Conservation (phyloP, 2,329 filamentous ascomycete genomes). For the Dissoconium aciculare region DNA sequence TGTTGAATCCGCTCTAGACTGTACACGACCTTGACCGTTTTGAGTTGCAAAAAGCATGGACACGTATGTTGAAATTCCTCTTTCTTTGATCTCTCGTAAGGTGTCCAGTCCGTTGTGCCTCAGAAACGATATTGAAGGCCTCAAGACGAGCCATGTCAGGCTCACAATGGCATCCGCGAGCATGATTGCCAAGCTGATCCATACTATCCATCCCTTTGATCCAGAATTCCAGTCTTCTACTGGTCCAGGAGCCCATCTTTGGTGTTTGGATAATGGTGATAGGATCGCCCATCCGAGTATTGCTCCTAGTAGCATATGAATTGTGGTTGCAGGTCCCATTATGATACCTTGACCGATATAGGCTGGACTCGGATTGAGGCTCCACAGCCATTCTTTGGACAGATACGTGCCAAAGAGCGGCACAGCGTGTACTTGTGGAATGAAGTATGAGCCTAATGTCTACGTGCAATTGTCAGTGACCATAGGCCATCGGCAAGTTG, state of each 20-base stretch:
- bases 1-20: too few relatives aligned
- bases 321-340: constrained; percentile 88
- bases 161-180: constrained; percentile 82
- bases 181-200: constrained; percentile 94
- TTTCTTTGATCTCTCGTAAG: constrained; percentile 15
- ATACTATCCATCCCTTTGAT: constrained; percentile 97
- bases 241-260: constrained; percentile 77
- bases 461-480: constrained; percentile 27
- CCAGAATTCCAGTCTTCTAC: constrained; percentile 82
- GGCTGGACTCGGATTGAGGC: constrained; percentile 87
- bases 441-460: constrained; percentile 78
- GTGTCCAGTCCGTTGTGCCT: constrained; percentile 25
- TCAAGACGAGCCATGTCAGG: constrained; percentile 60
- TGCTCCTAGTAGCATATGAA: constrained; percentile 89
- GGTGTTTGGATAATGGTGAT: constrained; percentile 71
- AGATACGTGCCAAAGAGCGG: constrained; percentile 67
- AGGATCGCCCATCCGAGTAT: constrained; percentile 80
- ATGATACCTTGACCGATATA: constrained; percentile 97
- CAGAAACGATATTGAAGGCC: constrained; percentile 42
- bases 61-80: constrained; percentile 21
- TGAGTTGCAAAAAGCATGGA: too few relatives aligned
- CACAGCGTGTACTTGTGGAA: constrained; percentile 70
- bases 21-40: too few relatives aligned
- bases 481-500: constrained; percentile 1
- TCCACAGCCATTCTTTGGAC: constrained; percentile 80